Base-by-base conservation (phyloP, 768 basidiomycete species). In the Pisolithus tinctorius region DNA sequence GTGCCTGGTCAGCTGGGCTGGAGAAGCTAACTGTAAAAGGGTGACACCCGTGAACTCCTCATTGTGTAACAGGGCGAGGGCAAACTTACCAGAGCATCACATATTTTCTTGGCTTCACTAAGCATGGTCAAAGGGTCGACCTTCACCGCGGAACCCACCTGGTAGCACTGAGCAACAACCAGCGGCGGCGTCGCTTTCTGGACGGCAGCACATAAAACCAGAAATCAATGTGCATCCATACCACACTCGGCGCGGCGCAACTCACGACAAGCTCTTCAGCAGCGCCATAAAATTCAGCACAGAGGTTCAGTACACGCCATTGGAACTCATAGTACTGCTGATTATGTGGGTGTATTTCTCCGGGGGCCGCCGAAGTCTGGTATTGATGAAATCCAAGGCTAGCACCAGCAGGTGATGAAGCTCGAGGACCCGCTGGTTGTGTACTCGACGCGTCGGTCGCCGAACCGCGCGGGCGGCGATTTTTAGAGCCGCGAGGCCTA, bases 251-350 rank as follows among this genome's bases (percentile, higher is more conserved):
- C 46, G 52, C 51, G 53, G 36, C 38, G 27, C 34, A 55, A 79
- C 85, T 66, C 66, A 90, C 88, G 52, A 91, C 77, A 43, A 91
- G 78, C 66, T 91, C 88, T 66, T 89, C 88, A 16, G 88, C 88
- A 6, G 88, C 88, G 26, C 81, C 83, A 68, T 91, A 91, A 63
- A 91, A 91, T 63, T 91, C 88, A 1, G 86, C 82, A 65, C 88
- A 91, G 38, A 91, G 71, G 60, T 88, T 88, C 51, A 90, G 65
- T 38, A 88, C 80, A 49, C 86, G 81, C 88, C 88, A 90, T 63
- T 90, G 88, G 60, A 90, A 90, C 62, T 90, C 86, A 65, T 87
- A 88, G 65, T 87, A 89, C 60, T 83, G 81, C 55, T 87, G 83
- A 62, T 86, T 86, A 56, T 83, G 80, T 3, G 81, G 71, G 51